Evolutionary conservation across 495 filamentous ascomycete species (phyloP).

Genomic region (Neurospora africana): DNA sequence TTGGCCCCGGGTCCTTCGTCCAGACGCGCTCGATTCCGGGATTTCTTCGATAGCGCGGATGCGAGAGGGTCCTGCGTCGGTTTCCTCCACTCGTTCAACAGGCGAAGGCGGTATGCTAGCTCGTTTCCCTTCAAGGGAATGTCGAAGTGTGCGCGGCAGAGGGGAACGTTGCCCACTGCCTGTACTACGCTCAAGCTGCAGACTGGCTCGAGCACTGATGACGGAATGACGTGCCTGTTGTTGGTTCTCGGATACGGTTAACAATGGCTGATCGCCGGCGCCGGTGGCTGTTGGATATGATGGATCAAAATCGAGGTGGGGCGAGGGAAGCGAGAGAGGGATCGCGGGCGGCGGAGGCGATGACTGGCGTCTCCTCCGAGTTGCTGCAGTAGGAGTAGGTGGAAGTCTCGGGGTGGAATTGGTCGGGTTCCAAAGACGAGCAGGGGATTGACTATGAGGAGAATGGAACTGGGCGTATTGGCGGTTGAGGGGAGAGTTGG

Average conservation of each 20-base stretch:
- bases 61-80: slow-evolving; percentile 19
- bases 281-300: slow-evolving; percentile 24
- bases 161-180: slow-evolving; percentile 48
- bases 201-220: slow-evolving; percentile 44
- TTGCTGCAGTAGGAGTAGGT: slow-evolving; percentile 14
- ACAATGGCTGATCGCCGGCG: slow-evolving; percentile 57
- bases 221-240: slow-evolving; percentile 43
- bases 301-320: slow-evolving; percentile 22
- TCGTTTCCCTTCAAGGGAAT: slow-evolving; percentile 40
- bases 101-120: slow-evolving; percentile 22
- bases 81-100: slow-evolving; percentile 10
- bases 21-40: slow-evolving; percentile 11
- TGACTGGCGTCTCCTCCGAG: slow-evolving; percentile 28
- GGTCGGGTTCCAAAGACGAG: slow-evolving; percentile 54
- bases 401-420: slow-evolving; percentile 47
- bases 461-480: slow-evolving; percentile 4
- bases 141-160: slow-evolving; percentile 47
- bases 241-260: slow-evolving; percentile 53
- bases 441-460: slow-evolving; percentile 28
- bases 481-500: slow-evolving; percentile 11
- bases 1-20: slow-evolving; percentile 19
- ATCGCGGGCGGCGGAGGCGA: slow-evolving; percentile 37
- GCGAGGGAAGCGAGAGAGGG: slow-evolving; percentile 34
- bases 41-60: slow-evolving; percentile 18
- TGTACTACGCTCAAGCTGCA: slow-evolving; percentile 52